Percentiles rank a stretch among this genome's conserved stretches.
Evolutionary conservation across 1,284 basidiomycete species (phyloP).

Genomic region (Cryptococcus hybrid): DNA sequence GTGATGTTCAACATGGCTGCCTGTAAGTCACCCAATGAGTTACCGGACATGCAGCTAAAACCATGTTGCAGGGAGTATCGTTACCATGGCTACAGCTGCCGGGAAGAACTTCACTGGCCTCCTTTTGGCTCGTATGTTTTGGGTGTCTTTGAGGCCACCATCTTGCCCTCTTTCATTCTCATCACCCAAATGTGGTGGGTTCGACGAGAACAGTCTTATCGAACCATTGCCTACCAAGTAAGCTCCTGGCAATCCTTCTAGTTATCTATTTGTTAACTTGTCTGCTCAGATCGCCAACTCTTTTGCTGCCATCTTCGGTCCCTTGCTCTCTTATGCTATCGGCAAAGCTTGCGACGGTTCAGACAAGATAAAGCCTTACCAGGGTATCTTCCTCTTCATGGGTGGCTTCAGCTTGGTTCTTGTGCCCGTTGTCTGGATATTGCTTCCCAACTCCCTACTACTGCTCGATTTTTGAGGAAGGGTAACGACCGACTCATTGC

Average conservation of each 20-base stretch:
- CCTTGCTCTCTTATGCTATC: conserved; percentile 41
- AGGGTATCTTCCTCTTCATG: conserved; percentile 57
- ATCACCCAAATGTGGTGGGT: conserved; percentile 44
- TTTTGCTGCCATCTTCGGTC: conserved; percentile 41
- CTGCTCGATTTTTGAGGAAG: conserved; percentile 42
- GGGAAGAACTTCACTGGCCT: conserved; percentile 38
- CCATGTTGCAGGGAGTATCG: conserved; percentile 23
- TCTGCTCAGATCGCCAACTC: conserved; percentile 35
- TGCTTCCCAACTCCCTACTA: conserved; percentile 45
- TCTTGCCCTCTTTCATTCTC: conserved; percentile 31
- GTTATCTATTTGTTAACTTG: not conserved
- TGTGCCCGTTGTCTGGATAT: conserved; percentile 54
- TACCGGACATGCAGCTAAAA: too few relatives aligned
- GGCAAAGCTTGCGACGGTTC: conserved; percentile 20
- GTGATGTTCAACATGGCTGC: conserved; percentile 40
- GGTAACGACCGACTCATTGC: conserved; percentile 47
- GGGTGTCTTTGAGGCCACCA: conserved; percentile 42
- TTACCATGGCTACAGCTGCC: conserved; percentile 34
- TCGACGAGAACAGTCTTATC: conserved; percentile 43
- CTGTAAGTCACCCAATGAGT: too few relatives aligned
- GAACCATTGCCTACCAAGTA: conserved; percentile 36
- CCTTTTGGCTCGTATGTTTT: conserved; percentile 38
- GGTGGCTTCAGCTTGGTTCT: conserved; percentile 53
- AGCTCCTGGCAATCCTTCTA: not conserved
- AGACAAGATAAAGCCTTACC: conserved; percentile 27